Conservation (phyloP, 768 basidiomycete genomes). For the Pseudohyphozyma bogoriensis region DNA sequence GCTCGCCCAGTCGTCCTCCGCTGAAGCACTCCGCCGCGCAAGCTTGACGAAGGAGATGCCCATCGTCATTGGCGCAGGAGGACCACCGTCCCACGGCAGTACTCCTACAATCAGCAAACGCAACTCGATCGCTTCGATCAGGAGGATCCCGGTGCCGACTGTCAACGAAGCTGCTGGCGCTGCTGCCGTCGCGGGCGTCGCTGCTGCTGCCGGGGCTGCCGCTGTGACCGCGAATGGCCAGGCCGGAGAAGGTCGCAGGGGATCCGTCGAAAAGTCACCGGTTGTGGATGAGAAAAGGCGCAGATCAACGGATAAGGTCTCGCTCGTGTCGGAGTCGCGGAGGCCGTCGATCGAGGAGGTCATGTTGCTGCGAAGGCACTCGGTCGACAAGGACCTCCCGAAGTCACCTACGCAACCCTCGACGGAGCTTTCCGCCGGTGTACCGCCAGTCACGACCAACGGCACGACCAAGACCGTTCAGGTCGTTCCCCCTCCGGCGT, state of each 20-base stretch:
- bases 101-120: no score
- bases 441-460: not conserved
- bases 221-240: not conserved
- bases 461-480: not conserved
- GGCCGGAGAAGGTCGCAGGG: no score
- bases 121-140: not conserved
- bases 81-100: no score
- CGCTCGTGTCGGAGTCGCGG: no score
- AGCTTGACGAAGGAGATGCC: not conserved
- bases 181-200: not conserved
- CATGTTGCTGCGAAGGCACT: no score
- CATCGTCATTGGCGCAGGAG: not conserved
- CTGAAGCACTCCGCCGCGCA: not conserved
- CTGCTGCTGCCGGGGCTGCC: not conserved
- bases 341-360: no score
- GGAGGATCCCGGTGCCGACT: not conserved
- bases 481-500: not conserved
- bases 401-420: not conserved
- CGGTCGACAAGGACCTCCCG: not conserved
- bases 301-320: no score
- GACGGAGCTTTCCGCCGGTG: not conserved
- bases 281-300: no score
- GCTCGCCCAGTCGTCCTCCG: not conserved
- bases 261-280: no score
- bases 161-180: not conserved